Percentiles rank a stretch among this genome's conserved stretches.
These are phyloP conservation scores for Paracoccidioides lutzii DNA, from an alignment of 2,329 filamentous ascomycete species.

Conservation along the genomic window DNA sequence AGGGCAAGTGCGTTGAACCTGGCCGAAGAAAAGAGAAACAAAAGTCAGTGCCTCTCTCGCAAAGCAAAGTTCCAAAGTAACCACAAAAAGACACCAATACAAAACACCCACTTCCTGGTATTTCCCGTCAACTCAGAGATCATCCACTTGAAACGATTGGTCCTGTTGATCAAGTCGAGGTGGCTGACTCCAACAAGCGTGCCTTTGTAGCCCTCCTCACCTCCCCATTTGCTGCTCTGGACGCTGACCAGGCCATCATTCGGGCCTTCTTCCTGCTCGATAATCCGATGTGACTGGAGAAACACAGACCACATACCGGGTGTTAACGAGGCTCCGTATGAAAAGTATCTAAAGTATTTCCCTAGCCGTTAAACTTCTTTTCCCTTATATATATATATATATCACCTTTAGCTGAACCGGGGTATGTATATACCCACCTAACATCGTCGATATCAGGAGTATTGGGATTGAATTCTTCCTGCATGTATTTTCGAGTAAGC, in stretches of 20 bases:
- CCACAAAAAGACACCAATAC: neutral
- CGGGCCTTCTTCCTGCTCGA: slow-evolving; percentile 41
- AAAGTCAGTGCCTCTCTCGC: slow-evolving; percentile 7
- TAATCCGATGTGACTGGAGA: slow-evolving; percentile 42
- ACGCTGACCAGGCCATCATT: slow-evolving; percentile 54
- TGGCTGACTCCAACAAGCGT: slow-evolving; percentile 52
- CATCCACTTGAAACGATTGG: slow-evolving; percentile 47
- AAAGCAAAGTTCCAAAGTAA: neutral
- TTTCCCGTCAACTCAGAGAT: slow-evolving; percentile 44
- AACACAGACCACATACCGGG: slow-evolving; percentile 47
- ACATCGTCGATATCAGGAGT: slow-evolving; percentile 44
- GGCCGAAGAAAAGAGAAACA: neutral
- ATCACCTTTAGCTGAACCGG: neutral
- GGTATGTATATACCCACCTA: slow-evolving; percentile 21
- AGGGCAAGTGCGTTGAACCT: slow-evolving; percentile 53
- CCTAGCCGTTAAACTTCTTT: too few species aligned
- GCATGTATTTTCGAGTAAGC: slow-evolving; percentile 46
- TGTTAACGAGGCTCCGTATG: slow-evolving; percentile 48
- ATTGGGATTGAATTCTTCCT: slow-evolving; percentile 44
- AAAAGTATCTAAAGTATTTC: slow-evolving; percentile 38
- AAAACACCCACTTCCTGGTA: slow-evolving; percentile 36
- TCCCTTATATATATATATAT: slow-evolving; percentile 7
- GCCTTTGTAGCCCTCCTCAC: slow-evolving; percentile 42
- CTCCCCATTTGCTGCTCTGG: slow-evolving; percentile 46
- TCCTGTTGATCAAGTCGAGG: slow-evolving; percentile 55